Evolutionary conservation across 176 grass and related monocot species (phyloP).

Genomic region (Pontederia crassipes): DNA sequence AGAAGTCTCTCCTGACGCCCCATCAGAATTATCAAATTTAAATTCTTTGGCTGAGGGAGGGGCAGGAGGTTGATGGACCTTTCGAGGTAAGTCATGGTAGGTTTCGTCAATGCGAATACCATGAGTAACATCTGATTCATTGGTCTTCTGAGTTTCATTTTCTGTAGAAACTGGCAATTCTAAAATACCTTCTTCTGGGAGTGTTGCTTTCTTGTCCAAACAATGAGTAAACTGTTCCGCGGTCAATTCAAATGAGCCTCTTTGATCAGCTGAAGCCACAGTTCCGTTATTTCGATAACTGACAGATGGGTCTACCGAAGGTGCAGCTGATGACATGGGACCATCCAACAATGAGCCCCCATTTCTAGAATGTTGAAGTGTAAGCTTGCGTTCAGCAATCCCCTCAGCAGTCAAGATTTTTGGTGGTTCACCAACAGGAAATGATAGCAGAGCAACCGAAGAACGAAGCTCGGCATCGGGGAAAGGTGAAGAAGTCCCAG

Average conservation of each 20-base stretch:
- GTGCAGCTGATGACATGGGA: constrained; percentile 46
- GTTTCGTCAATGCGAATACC: constrained; percentile 48
- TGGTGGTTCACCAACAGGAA: constrained; percentile 37
- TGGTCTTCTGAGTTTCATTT: background rate
- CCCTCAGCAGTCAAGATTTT: constrained; percentile 50
- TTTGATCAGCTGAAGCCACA: constrained; percentile 40
- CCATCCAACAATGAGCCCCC: constrained; percentile 63
- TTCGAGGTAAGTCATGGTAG: constrained; percentile 71
- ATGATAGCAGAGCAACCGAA: constrained; percentile 24
- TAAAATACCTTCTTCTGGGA: constrained; percentile 31
- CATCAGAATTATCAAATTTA: constrained; percentile 59
- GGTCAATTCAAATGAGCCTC: constrained; percentile 71
- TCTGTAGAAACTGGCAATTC: constrained; percentile 24
- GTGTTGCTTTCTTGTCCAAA: constrained; percentile 57
- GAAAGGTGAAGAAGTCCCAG: constrained; percentile 9
- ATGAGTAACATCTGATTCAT: constrained; percentile 18
- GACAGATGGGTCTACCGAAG: constrained; percentile 35
- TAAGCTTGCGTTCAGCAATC: constrained; percentile 49
- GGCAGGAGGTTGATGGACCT: constrained; percentile 39
- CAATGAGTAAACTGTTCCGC: constrained; percentile 64
- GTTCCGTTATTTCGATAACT: constrained; percentile 39
- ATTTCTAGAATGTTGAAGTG: constrained; percentile 42
- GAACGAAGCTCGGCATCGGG: constrained; percentile 27
- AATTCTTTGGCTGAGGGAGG: constrained; percentile 64
- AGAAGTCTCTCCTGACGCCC: constrained; percentile 18